phyloP scores from a whole-genome alignment of 192 early-diverging fungal genomes.

The Ambispora gerdemannii region DNA sequence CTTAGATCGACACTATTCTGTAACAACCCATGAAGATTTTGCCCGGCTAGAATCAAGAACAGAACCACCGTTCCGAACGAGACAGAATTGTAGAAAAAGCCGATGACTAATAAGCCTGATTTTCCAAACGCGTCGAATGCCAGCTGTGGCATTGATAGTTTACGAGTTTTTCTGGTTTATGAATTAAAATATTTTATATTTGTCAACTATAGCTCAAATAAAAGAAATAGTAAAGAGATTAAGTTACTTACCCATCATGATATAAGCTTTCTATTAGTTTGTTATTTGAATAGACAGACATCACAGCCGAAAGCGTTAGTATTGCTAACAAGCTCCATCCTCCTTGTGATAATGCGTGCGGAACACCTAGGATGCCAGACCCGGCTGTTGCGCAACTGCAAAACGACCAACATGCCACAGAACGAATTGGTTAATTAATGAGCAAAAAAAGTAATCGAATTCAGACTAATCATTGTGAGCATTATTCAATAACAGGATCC shows the following conservation, averaged over 20 bases:
- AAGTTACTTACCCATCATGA: slow-evolving; percentile 37
- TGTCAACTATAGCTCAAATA: neutral
- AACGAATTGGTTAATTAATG: no score
- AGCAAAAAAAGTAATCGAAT: neutral
- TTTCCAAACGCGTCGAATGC: slow-evolving; percentile 45
- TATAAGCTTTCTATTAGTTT: slow-evolving; percentile 64
- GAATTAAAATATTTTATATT: neutral
- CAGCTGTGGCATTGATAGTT: slow-evolving; percentile 23
- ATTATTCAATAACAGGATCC: neutral
- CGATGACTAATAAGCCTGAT: slow-evolving; percentile 46
- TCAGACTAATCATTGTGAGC: neutral
- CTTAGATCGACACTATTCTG: slow-evolving; percentile 41
- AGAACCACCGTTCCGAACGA: slow-evolving; percentile 52
- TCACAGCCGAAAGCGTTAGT: slow-evolving; percentile 63
- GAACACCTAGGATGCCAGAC: slow-evolving; percentile 56
- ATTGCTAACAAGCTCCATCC: slow-evolving; percentile 76
- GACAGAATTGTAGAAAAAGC: slow-evolving; percentile 54
- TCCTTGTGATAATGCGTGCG: slow-evolving; percentile 58
- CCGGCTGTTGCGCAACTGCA: slow-evolving; percentile 60
- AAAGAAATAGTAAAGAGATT: neutral
- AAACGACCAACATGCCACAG: neutral
- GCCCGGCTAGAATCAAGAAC: slow-evolving; percentile 62
- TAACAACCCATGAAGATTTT: slow-evolving; percentile 56
- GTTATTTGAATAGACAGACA: slow-evolving; percentile 69
- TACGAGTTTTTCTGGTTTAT: slow-evolving; percentile 2